Evolutionary conservation across 2,329 filamentous ascomycete species (phyloP).

Genomic region (Aquanectria penicillioides): DNA sequence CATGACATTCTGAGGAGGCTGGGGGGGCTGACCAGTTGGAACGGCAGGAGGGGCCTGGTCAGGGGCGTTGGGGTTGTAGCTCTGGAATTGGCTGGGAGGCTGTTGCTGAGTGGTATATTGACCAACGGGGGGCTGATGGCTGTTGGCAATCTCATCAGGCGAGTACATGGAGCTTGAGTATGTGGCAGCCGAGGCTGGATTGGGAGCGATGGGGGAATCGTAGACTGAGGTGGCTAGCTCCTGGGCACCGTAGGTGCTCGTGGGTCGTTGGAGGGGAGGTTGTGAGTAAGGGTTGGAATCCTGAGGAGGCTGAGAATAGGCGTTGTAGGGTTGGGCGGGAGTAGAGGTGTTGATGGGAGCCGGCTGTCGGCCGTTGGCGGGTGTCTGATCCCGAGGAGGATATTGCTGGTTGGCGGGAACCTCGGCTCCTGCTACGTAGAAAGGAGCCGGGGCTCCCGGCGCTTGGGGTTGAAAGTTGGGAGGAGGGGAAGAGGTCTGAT

Average conservation of each 20-base stretch:
- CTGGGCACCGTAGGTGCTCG: conserved; percentile 78
- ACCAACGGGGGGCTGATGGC: conserved; percentile 42
- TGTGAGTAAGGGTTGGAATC: conserved; percentile 54
- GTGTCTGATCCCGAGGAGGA: conserved; percentile 62
- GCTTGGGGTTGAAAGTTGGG: conserved; percentile 66
- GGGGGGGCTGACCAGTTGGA: conserved; percentile 48
- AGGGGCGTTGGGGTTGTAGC: conserved; percentile 53
- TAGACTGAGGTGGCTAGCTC: conserved; percentile 83
- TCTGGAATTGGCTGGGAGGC: conserved; percentile 53
- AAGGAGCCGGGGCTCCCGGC: conserved; percentile 64
- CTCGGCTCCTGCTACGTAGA: conserved; percentile 72
- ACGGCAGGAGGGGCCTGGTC: conserved; percentile 54
- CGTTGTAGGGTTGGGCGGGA: conserved; percentile 53
- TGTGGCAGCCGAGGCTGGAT: conserved; percentile 54
- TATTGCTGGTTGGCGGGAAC: conserved; percentile 61
- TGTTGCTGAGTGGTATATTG: conserved; percentile 45
- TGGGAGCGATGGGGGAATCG: conserved; percentile 73
- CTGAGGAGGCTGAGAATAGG: conserved; percentile 56
- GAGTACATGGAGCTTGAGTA: conserved; percentile 61
- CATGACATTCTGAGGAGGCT: conserved; percentile 43
- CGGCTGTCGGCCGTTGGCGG: conserved; percentile 59
- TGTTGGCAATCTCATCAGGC: conserved; percentile 53
- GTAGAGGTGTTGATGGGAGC: conserved; percentile 63
- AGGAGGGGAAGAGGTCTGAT: conserved; percentile 59
- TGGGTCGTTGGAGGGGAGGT: conserved; percentile 63